A percentile compares a stretch with the other conserved stretches of the same genome.
These are phyloP conservation scores for Cajanus cajan DNA, from an alignment of 306 rosid species.

Conservation along the genomic window DNA sequence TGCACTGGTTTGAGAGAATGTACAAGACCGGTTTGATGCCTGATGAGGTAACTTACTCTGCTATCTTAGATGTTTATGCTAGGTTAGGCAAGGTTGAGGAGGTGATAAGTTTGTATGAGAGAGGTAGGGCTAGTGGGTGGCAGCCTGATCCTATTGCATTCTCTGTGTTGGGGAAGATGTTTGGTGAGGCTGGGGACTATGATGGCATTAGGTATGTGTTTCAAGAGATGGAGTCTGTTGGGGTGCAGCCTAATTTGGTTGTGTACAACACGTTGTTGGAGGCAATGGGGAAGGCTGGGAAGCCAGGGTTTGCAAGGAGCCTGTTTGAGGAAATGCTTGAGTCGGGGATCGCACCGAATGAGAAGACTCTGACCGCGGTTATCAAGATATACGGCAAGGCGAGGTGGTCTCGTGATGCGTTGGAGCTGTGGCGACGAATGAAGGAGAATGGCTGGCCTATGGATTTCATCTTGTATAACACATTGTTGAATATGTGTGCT, in stretches of 20 bases:
- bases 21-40: constrained; percentile 93
- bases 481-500: constrained; percentile 94
- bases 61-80: constrained; percentile 90
- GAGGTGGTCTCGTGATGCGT: constrained; percentile 81
- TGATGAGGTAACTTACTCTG: constrained; percentile 95
- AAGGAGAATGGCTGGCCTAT: constrained; percentile 71
- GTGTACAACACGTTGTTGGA: constrained; percentile 92
- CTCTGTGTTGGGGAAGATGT: constrained; percentile 88
- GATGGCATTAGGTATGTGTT: constrained; percentile 88
- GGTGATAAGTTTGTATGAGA: constrained; percentile 75
- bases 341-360: constrained; percentile 68
- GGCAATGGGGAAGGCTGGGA: constrained; percentile 95
- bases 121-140: constrained; percentile 96
- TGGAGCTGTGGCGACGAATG: constrained; percentile 83
- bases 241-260: constrained; percentile 77
- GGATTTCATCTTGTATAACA: constrained; percentile 84
- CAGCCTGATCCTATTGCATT: constrained; percentile 75
- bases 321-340: constrained; percentile 85
- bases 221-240: constrained; percentile 80
- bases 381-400: constrained; percentile 95
- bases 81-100: constrained; percentile 79
- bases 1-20: constrained; percentile 95
- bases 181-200: constrained; percentile 92
- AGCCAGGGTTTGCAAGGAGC: constrained; percentile 85
- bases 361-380: constrained; percentile 78